Evolutionary conservation across 495 filamentous ascomycete species (phyloP), one percentile per base, ranked within the genome.

Genomic region (Penicillium taxi): DNA sequence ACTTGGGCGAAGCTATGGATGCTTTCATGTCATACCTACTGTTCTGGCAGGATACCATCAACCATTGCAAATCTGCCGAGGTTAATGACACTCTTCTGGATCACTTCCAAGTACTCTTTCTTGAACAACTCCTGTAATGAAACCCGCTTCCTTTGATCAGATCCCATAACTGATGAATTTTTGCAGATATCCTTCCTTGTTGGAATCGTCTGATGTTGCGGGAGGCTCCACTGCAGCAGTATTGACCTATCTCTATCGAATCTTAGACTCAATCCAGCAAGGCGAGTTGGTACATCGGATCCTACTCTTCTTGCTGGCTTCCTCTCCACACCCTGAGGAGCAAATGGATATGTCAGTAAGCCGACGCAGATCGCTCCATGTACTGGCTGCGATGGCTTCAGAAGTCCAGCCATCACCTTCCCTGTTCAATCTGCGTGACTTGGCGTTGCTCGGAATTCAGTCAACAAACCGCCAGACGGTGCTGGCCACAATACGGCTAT

Each of bases 1-100:
- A 11, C 11, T 82, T 93, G 41, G 82, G 84, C 38, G 68, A 74
- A 5, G 81, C 94, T 46, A 75, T 98, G 61, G 81, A 87, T 31
- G 93, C 91, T 0, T 96, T 99, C 50, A 73, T 99, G 17, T 94
- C 91, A 9, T 90, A 96, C 51, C 69, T 99, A 9, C 64, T 88
- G 11, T 98, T 99, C 47, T 99, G 91, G 93, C 91, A 99, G 52
- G 91, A 99, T 58, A 86, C 94, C 11, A 72, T 99, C 31, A 87
- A 96, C 51, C 86, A 96, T 61, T 99, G 91, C 62, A 78, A 78
- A 44, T 96, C 90, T 1, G 69, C 75, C 2, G 93, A 96, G 52
- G 84, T 99, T 31, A 90, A 87, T 45, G 84, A 82, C 39, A 95
- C 87, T 0, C 64, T 99, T 15, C 66, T 99, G 26, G 93, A 96